Evolutionary conservation across 2,329 filamentous ascomycete species (phyloP).

Genomic region (Aspergillus bombycis): DNA sequence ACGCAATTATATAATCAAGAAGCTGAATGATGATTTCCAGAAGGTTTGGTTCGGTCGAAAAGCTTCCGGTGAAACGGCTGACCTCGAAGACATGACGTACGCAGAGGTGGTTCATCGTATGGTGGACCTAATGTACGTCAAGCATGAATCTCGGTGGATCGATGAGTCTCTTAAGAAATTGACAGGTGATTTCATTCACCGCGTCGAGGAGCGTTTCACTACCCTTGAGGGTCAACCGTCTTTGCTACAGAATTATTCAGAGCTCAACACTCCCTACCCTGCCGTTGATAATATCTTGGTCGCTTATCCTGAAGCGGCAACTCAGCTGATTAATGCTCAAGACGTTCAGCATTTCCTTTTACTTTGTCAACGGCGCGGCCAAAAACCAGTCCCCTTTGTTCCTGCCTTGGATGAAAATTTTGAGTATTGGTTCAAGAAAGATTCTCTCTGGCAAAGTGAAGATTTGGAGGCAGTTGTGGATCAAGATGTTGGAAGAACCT

Average conservation of each 20-base stretch:
- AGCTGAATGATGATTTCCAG: slow-evolving; percentile 93
- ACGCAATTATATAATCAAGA: slow-evolving; percentile 89
- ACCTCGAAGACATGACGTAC: slow-evolving; percentile 96
- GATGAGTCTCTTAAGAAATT: slow-evolving; percentile 80
- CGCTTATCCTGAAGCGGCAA: slow-evolving; percentile 82
- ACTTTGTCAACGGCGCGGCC: slow-evolving; percentile 84
- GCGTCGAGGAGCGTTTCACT: slow-evolving; percentile 95
- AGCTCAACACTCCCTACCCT: slow-evolving; percentile 80
- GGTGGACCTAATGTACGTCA: slow-evolving; percentile 88
- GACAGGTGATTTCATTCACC: slow-evolving; percentile 93
- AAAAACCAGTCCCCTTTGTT: slow-evolving; percentile 97
- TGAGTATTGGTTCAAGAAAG: slow-evolving; percentile 99
- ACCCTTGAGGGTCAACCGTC: slow-evolving; percentile 71
- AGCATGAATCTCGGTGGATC: slow-evolving; percentile 89
- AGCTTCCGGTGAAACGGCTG: slow-evolving; percentile 75
- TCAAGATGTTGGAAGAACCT: slow-evolving; percentile 94
- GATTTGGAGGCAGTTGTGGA: slow-evolving; percentile 93
- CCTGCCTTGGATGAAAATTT: slow-evolving; percentile 96
- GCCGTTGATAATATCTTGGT: slow-evolving; percentile 78
- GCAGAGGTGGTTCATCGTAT: slow-evolving; percentile 82
- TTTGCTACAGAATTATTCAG: slow-evolving; percentile 84
- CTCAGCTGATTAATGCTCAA: slow-evolving; percentile 95
- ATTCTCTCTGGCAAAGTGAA: slow-evolving; percentile 98
- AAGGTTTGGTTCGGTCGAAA: slow-evolving; percentile 96
- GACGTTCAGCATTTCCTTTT: slow-evolving; percentile 97